A percentile compares a stretch with the other conserved stretches of the same genome.
Conservation (phyloP, 2,329 filamentous ascomycete genomes). For the Xylogone sp. region DNA sequence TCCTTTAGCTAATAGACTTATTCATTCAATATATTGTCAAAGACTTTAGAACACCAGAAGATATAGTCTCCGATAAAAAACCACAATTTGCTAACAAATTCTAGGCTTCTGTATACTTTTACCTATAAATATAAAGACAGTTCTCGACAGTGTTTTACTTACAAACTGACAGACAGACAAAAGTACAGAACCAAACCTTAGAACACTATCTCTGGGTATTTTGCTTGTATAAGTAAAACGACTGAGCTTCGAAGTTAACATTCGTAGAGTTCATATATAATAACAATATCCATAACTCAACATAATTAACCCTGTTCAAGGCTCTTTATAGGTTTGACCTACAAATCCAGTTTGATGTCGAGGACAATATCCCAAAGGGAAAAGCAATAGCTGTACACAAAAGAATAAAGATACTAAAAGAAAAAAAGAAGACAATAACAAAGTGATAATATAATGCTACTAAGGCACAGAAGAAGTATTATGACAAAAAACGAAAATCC, state of each 20-base stretch:
- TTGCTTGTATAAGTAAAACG: slow-evolving; percentile 3
- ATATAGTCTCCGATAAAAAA: background rate
- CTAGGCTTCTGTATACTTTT: background rate
- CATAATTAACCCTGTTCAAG: background rate
- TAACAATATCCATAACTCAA: background rate
- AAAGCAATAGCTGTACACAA: background rate
- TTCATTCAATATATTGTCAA: background rate
- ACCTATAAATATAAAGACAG: background rate
- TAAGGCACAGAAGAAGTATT: background rate
- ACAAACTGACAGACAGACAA: slow-evolving; percentile 1
- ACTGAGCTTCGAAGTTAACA: background rate
- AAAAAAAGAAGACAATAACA: background rate
- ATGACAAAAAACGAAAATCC: slow-evolving; percentile 2
- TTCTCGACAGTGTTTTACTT: slow-evolving; percentile 1
- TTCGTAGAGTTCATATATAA: slow-evolving; percentile 3
- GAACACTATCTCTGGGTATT: slow-evolving; percentile 1
- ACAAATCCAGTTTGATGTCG: background rate
- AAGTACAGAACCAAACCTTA: slow-evolving; percentile 2
- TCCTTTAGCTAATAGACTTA: background rate
- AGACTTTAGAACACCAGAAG: background rate
- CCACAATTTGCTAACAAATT: slow-evolving; percentile 1
- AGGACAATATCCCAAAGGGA: background rate
- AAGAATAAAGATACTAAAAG: background rate
- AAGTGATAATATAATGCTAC: background rate
- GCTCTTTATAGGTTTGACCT: background rate